A percentile compares a stretch with the other conserved stretches of the same genome.
phyloP scores from a whole-genome alignment of 352 stramenopile species.

The Phytophthora lateralis region DNA sequence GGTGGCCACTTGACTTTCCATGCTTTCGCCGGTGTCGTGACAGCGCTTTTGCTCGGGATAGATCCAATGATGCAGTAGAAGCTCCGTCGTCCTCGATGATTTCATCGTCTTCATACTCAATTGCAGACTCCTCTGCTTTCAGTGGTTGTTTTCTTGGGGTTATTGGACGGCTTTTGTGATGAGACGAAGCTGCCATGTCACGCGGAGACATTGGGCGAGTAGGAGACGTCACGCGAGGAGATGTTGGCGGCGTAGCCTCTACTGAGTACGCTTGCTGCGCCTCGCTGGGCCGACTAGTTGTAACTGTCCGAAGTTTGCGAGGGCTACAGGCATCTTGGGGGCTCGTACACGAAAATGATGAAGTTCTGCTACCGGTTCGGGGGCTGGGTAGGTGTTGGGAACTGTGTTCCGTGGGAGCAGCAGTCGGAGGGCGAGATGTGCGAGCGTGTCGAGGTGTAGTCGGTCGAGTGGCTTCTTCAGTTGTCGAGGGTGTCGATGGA shows the following conservation, averaged over 20 bases:
- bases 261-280: constrained; percentile 2
- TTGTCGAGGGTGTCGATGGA: constrained; percentile 20
- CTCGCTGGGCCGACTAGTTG: constrained; percentile 1
- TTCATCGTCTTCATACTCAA: constrained; percentile 55
- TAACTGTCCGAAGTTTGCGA: constrained; percentile 25
- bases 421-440: constrained; percentile 16
- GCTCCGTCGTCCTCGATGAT: constrained; percentile 32
- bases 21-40: constrained; percentile 27
- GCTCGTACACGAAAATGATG: constrained; percentile 12
- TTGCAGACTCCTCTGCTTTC: constrained; percentile 20
- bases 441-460: constrained; percentile 31
- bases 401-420: background rate
- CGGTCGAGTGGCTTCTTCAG: constrained; percentile 14
- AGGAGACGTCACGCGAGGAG: constrained; percentile 24
- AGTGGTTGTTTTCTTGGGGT: constrained; percentile 11
- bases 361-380: background rate
- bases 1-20: constrained; percentile 17
- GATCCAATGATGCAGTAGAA: constrained; percentile 13
- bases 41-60: constrained; percentile 19
- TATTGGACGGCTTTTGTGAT: constrained; percentile 8
- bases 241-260: constrained; percentile 21
- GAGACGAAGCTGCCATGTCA: constrained; percentile 7
- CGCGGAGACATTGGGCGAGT: constrained; percentile 25
- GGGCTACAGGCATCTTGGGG: constrained; percentile 30
- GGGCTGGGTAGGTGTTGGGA: constrained; percentile 18